Base-by-base conservation (phyloP, 306 rosid genomes). In the Betula pendula region DNA sequence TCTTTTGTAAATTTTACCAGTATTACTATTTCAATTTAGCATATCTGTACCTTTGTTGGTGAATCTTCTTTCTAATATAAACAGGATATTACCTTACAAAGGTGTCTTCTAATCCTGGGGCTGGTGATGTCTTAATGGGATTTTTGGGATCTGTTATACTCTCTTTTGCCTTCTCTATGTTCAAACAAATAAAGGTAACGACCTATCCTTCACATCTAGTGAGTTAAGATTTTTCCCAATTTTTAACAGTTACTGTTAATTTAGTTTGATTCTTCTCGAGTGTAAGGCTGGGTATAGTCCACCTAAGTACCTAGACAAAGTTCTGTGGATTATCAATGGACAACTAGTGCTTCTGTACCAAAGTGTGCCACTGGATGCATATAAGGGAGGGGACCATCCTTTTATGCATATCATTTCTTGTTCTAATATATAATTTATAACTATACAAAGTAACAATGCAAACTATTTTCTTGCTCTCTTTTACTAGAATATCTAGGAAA, bases 151-250 rank as follows among this genome's bases (percentile, higher is more conserved):
- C 97, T 78, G 97, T 92, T 43, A 95, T 95, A 82, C 97, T 95
- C 80, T 95, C 98, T 53, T 95, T 95, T 82, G 90, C 98, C 79
- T 95, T 95, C 89, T 95, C 97, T 43, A 95, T 95, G 97, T 95
- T 92, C 84, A 90, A 90, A 80, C 98, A 95, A 86, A 90, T 92
- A 82, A 92, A 90, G 98, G 97, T 94, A 89, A 53, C 59, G 55
- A 74, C 44, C 56, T 65, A 75, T 55, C 40, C 48, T 74, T 73
- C 70, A 75, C 67, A 35, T 20, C 50, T 43, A n/a, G 12, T 69
- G 27, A 13, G 20, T 53, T 47, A 15, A 22, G 73, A 44, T 38
- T 52, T 55, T 31, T 59, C 2, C 24, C 52, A 19, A 15, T 0
- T 22, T 51, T 35, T 38, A 29, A n/a, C n/a, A n/a, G n/a, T n/a